Evolutionary conservation across 2,329 filamentous ascomycete species (phyloP).

Genomic region (Hymenotorrendiella dingleyae): DNA sequence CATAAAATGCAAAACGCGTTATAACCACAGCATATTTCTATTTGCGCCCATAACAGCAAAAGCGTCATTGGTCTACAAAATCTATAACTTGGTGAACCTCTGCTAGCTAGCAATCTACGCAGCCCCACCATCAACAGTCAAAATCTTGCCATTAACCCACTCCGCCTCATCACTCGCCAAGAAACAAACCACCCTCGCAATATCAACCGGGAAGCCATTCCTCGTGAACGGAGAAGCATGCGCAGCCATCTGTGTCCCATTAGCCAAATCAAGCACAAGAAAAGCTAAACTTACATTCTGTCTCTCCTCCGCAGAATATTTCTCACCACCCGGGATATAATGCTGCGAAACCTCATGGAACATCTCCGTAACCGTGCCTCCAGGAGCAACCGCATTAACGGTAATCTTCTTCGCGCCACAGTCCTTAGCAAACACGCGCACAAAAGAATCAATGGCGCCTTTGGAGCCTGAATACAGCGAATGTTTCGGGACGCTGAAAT

Average conservation of each 20-base stretch:
- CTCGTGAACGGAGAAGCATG: not conserved
- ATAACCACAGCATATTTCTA: too few relatives aligned
- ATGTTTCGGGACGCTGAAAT: constrained; percentile 59
- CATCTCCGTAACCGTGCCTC: constrained; percentile 61
- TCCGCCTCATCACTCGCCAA: constrained; percentile 17
- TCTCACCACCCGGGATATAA: not conserved
- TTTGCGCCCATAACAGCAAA: too few relatives aligned
- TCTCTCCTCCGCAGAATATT: not conserved
- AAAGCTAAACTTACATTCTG: not conserved
- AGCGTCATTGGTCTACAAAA: too few relatives aligned
- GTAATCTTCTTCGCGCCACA: constrained; percentile 57
- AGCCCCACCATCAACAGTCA: too few relatives aligned
- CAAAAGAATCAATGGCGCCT: constrained; percentile 69
- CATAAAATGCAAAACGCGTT: too few relatives aligned
- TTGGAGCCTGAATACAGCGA: constrained; percentile 69
- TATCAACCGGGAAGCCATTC: constrained; percentile 30
- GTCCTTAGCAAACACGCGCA: constrained; percentile 59
- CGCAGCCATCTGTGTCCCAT: not conserved
- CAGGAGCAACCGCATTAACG: constrained; percentile 61
- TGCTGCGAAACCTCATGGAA: constrained; percentile 44
- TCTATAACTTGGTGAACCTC: too few relatives aligned
- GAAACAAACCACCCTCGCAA: constrained; percentile 37
- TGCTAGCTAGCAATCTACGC: too few relatives aligned
- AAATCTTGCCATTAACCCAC: constrained; percentile 13
- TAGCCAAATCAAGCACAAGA: too few relatives aligned